These are phyloP conservation scores for Globisporangium nodosum DNA, from an alignment of 352 stramenopile genomes.

Conservation along the genomic window DNA sequence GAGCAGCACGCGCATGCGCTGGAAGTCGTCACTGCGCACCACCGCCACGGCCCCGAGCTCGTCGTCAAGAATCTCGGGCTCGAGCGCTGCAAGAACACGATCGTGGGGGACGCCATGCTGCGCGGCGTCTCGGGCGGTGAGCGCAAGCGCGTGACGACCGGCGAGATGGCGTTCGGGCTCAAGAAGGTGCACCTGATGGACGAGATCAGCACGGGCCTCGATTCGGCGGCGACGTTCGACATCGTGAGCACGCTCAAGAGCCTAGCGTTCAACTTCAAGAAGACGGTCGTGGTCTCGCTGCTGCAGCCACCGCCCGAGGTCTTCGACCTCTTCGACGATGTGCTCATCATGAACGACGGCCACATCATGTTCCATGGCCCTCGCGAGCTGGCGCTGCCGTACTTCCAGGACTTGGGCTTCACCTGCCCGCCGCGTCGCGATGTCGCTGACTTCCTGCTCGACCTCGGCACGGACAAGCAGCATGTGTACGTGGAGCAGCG, in stretches of 20 bases:
- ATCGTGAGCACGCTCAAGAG: constrained; percentile 45
- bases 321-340: constrained; percentile 91
- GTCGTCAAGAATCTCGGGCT: constrained; percentile 36
- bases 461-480: constrained; percentile 50
- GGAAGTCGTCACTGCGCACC: constrained; percentile 26
- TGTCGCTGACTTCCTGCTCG: constrained; percentile 48
- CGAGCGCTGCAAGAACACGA: constrained; percentile 47
- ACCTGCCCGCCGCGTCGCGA: constrained; percentile 38
- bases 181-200: constrained; percentile 77
- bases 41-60: constrained; percentile 31
- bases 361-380: constrained; percentile 78
- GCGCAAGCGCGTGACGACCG: constrained; percentile 67
- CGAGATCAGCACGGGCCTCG: constrained; percentile 62
- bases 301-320: constrained; percentile 92
- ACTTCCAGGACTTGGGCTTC: constrained; percentile 49
- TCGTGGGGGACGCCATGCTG: constrained; percentile 56
- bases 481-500: constrained; percentile 24
- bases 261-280: constrained; percentile 41
- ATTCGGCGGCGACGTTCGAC: constrained; percentile 50
- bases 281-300: constrained; percentile 69
- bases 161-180: constrained; percentile 78
- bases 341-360: constrained; percentile 90
- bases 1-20: constrained; percentile 29
- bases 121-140: constrained; percentile 71
- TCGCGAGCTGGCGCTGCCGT: constrained; percentile 25